Evolutionary conservation across 805 yeast genomes (phyloP), one percentile per base, ranked within the genome.

Genomic region (Pichia scutulata): DNA sequence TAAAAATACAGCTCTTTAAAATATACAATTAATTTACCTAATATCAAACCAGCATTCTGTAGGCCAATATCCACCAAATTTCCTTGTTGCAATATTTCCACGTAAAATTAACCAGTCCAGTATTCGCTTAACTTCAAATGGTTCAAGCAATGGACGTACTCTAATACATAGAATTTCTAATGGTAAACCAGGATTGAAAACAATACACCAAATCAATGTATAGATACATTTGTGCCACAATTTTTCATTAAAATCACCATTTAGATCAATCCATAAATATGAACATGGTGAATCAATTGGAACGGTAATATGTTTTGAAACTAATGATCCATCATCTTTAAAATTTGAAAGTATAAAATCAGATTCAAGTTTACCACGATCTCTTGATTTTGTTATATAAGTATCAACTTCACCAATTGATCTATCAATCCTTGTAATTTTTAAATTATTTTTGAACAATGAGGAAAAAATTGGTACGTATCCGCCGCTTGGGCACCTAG

Each of bases 311-410:
- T 57, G 52, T 1, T 51, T 47, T 8, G 55, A 36, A 26, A 25
- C 28, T 19, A 52, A 45, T n/a, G 50, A 41, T 45, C 53, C 43
- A 7, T 40, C 49, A n/a, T 47, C 24, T 39, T 56, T 47, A 33
- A 55, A 59, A 50, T 48, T 53, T 10, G 69, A 67, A 22, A 75
- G 62, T 22, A 78, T 72, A 23, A 81, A 79, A 60, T 79, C 95
- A 61, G 81, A 84, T 59, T 76, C 88, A 45, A 78, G 74, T 62
- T 73, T 82, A 41, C 74, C 79, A 55, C 83, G 78, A 53, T 87
- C 95, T 40, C 86, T 76, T 19, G 79, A 71, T 54, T 96, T 75
- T 1, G 96, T 85, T 39, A 84, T 84, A 61, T 89, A 90, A 13
- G 87, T 83, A 36, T 74, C 72, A n/a, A 75, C 62, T 21, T 65